Evolutionary conservation across 345 rosid genomes (phyloP).

Genomic region (Cardamine occulta): DNA sequence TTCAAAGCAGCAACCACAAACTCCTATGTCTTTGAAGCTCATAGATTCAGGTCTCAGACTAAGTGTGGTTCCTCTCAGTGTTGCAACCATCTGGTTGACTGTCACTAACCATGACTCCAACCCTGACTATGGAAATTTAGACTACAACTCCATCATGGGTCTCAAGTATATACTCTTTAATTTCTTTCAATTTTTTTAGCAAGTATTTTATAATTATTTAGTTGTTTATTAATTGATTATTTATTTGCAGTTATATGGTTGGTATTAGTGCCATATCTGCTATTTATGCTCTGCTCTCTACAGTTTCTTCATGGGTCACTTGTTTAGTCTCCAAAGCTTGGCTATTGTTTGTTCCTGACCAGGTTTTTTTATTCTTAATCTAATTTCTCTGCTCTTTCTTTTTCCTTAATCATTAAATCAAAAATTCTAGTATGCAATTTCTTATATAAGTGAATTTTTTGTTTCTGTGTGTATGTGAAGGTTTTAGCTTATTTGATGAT

Average conservation of each 20-base stretch:
- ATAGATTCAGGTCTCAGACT: conserved; percentile 73
- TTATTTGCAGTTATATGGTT: conserved; percentile 67
- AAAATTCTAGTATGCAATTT: neutral
- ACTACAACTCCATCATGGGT: conserved; percentile 61
- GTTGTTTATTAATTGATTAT: neutral
- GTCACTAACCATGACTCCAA: conserved; percentile 68
- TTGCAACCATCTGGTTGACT: conserved; percentile 76
- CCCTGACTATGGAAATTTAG: conserved; percentile 58
- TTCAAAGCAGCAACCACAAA: conserved; percentile 44
- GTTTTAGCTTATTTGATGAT: conserved; percentile 74
- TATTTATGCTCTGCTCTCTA: conserved; percentile 69
- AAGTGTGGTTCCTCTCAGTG: conserved; percentile 73
- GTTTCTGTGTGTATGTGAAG: conserved; percentile 42
- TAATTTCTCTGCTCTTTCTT: neutral
- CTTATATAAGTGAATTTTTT: neutral
- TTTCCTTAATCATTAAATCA: neutral
- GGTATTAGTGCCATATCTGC: conserved; percentile 64
- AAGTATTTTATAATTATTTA: neutral
- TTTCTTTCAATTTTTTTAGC: neutral
- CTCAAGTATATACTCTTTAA: conserved; percentile 58
- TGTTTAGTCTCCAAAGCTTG: conserved; percentile 67
- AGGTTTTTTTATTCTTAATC: conserved; percentile 51
- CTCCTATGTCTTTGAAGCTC: conserved; percentile 49
- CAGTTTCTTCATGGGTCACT: conserved; percentile 58
- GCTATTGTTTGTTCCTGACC: conserved; percentile 86